Evolutionary conservation across 2,329 filamentous ascomycete genomes (phyloP), one percentile per base, ranked within the genome.

Genomic region (Davidsoniella virescens): DNA sequence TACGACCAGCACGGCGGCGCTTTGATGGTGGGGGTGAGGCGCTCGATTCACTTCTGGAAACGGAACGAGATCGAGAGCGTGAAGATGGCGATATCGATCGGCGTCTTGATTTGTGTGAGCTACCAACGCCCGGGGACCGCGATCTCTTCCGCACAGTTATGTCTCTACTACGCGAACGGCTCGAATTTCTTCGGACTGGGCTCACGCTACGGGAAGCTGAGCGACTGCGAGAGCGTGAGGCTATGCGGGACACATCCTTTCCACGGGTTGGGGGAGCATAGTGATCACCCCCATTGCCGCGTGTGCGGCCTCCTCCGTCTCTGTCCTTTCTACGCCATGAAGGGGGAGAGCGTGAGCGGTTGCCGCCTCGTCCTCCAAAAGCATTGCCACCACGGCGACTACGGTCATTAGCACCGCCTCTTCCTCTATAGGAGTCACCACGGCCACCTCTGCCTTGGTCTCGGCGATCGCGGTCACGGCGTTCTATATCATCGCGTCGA

Each of bases 401-500:
- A 12, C 29, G 29, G 20, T 70, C 69, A 43, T 76, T 70, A 38
- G 20, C 44, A 40, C 72, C 70, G 49, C 71, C 68, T 53, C 75
- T 67, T 17, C 70, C 69, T 45, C 54, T 49, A 17, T 71, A 70
- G 66, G 74, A 75, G 38, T 67, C 69, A 53, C 77, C 75, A 17
- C 68, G 67, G 23, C 70, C 69, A 39, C 70, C 69, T 54, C 73
- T 68, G 49, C 69, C 66, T 55, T 73, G 67, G 44, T 74, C 71
- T 53, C 71, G 68, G 44, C 73, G 71, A 48, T 87, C 81, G 54
- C 78, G 78, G 54, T 92, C 84, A 52, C 84, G 79, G 46, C 76
- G 72, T 57, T 80, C 75, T 53, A 84, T 75, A 51, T 82, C 76
- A 59, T 90, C 83, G 55, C 81, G 79, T 58, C 80, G 77, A 49